Evolutionary conservation across 176 grass and related monocot genomes (phyloP), one percentile per base, ranked within the genome.

Genomic region (Carex cristatella): DNA sequence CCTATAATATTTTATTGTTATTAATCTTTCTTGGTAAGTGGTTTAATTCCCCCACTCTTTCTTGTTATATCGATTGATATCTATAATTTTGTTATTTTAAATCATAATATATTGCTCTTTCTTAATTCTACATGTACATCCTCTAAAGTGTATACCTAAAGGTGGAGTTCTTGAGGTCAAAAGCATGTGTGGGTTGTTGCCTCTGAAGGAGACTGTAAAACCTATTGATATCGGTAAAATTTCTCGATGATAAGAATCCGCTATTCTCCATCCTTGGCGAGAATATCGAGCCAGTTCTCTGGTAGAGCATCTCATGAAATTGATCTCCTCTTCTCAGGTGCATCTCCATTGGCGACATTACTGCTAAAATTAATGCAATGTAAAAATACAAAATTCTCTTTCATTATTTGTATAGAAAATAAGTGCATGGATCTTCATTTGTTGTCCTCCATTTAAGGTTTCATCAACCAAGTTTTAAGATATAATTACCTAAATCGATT

Each of bases 311-410:
- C 78, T 92, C 91, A 23, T 94, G 91, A 49, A 94, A 89, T 27
- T 86, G 85, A 87, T 92, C 91, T 3, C 88, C 93, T 91, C 91
- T 90, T 89, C 85, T 95, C 72, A 93, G 61, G 49, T 94, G 93
- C 86, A 94, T 93, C 85, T 95, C 88, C 90, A 92, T 88, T 5
- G 88, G 91, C 23, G 91, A 95, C n/a, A 92, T 79, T 56, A 89
- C 96, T 95, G 89, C n/a, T 16, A 23, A 31, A 69, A 5, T 9
- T 59, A 57, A 66, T 58, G 51, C 12, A 79, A 58, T 79, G 27
- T 57, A 56, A 46, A 3, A 35, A 56, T 57, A 35, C 9, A 9
- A 56, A 44, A 58, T 58, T 58, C 5, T 58, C 30, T 79, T 78
- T 28, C 6, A 5, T 40, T 40, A 46, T 11, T 72, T 57, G 27